Evolutionary conservation across 2,329 filamentous ascomycete species (phyloP), one percentile per base, ranked within the genome.

Genomic region (Xylaria multiplex): DNA sequence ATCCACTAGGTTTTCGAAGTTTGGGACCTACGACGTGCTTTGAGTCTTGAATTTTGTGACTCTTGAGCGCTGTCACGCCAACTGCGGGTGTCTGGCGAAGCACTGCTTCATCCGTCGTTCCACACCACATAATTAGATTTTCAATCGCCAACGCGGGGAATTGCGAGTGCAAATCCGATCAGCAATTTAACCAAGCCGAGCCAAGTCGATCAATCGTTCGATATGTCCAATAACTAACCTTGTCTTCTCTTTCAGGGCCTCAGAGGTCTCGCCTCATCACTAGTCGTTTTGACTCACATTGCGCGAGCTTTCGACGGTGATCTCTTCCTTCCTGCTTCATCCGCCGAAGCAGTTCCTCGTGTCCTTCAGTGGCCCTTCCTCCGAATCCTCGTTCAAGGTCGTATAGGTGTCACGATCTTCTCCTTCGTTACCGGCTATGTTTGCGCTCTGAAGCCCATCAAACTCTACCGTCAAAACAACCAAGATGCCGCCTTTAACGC

Each of bases 401-500:
- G 89, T 16, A 86, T 88, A 52, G 89, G 88, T 76, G 89, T 91
- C 2, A 85, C 87, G 14, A 87, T 90, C 68, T 90, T 91, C 77
- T 85, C 89, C 72, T 81, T 91, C 53, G 86, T 90, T 45, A 87
- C 88, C 24, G 87, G 87, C 63, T 90, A 88, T 71, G 87, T 89
- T 58, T 89, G 88, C 77, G 84, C 86, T 3, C 81, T 89, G 59
- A 88, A 89, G 72, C 85, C 87, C 16, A 82, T 90, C 65, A 81
- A 83, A 60, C 82, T 86, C 58, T 84, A 81, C 72, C 82, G 85
- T 59, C 79, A 84, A 37, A 86, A 85, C 58, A 82, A 86, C 70
- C 81, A 82, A 62, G 82, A 86, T 48, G 81, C 80, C 1, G 86
- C 86, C 13, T 84, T 87, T 69, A 78, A 74, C 22, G 82, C 84